Conservation (phyloP, 2,329 filamentous ascomycete species). For the Clarireedia monteithiana region DNA sequence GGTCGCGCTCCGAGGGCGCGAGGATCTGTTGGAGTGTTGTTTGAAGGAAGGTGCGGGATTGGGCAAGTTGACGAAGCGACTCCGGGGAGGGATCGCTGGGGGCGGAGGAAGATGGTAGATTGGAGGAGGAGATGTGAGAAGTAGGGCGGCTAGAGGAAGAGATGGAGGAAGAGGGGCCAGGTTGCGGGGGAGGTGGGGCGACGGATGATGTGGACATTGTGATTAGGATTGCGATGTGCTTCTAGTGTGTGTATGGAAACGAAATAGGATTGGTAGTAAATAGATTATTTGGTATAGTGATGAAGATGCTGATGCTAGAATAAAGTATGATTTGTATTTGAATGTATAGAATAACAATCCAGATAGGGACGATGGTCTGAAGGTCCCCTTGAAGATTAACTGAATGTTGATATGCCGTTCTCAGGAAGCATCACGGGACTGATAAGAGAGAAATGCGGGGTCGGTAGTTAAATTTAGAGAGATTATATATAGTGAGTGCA, state of each 20-base stretch:
- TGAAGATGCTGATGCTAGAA: too few species aligned
- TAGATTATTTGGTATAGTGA: too few species aligned
- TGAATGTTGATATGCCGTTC: background rate
- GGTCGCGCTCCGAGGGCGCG: constrained; percentile 60
- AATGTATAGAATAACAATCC: too few species aligned
- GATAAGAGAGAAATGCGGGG: constrained; percentile 5
- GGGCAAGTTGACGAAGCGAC: constrained; percentile 35
- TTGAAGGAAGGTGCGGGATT: constrained; percentile 51
- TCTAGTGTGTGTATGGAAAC: too few species aligned
- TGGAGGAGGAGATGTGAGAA: background rate
- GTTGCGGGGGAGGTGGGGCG: background rate
- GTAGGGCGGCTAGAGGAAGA: background rate
- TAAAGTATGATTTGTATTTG: too few species aligned
- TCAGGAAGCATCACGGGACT: constrained; percentile 1
- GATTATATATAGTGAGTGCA: too few species aligned
- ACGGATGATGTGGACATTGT: constrained; percentile 6
- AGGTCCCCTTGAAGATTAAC: background rate
- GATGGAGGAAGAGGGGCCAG: background rate
- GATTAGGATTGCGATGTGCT: background rate
- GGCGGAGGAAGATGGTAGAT: constrained; percentile 3
- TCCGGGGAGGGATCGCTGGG: constrained; percentile 19
- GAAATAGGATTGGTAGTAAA: too few species aligned
- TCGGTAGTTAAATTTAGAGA: background rate
- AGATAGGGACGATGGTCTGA: too few species aligned
- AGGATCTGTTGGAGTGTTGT: constrained; percentile 48